Base-by-base conservation (phyloP, 139 green algal genomes). In the Cymbomonas tetramitiformis region DNA sequence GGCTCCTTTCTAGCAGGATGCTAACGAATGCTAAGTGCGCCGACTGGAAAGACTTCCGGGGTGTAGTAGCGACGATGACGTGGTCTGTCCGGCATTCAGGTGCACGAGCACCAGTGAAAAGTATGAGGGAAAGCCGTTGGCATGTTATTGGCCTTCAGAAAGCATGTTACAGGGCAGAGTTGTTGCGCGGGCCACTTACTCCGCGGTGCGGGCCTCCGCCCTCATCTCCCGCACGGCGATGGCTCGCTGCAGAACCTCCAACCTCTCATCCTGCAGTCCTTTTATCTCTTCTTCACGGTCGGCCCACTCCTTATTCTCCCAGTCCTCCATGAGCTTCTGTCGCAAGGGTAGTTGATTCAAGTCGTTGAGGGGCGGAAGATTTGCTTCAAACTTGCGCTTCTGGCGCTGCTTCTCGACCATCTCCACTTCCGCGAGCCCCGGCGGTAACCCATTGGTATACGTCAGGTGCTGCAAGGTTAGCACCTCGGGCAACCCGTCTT, bases 321-420 rank as follows among this genome's bases (percentile, higher is more conserved):
- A 88, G 51, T 71, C 73, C 56, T 91, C 80, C 34, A 91, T 75
- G 71, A 86, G 82, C 12, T 67, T 63, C 63, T 84, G 72, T 29
- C 83, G 69, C 56, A 81, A 49, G 26, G 78, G 76, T 64, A 90
- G 72, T 24, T 61, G 54, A 12, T 41, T 57, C 18, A 68, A 26
- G 61, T 86, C 76, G 39, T 77, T 29, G 7, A 87, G 46, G 0
- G 80, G 75, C 8, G 83, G 83, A 56, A 91, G 58, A 0, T 61
- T 72, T 15, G 77, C 75, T 56, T 91, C 82, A 55, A 88, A 91
- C 4, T 71, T 75, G 1, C 76, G 71, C 70, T 91, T 91, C 18
- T 68, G 72, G 6, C 82, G 72, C 64, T 82, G 46, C 62, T 83
- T 83, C 32, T 86, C 78, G 18, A 86, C 70, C 21, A 69, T 65